Conservation (phyloP, 2,329 filamentous ascomycete species). For the Hansfordia pulvinata region DNA sequence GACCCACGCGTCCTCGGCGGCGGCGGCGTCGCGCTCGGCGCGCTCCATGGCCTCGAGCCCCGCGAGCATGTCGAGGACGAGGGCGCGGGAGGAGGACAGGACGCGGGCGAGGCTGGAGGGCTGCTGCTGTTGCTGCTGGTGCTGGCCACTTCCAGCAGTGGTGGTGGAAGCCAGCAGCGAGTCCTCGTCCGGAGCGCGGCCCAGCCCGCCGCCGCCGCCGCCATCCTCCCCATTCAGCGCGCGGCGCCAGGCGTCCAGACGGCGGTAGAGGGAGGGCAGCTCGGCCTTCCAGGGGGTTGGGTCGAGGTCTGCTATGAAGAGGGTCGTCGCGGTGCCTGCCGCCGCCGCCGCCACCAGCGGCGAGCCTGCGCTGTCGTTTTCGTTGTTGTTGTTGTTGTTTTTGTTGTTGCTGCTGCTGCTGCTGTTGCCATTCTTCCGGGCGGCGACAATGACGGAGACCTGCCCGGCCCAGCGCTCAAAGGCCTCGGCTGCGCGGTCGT, state of each 20-base stretch:
- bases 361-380: too few species aligned
- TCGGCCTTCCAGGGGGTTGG: too few species aligned
- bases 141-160: too few species aligned
- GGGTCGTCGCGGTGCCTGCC: too few species aligned
- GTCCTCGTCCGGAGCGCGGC: too few species aligned
- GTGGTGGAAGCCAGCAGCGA: too few species aligned
- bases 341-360: too few species aligned
- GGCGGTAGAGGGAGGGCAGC: too few species aligned
- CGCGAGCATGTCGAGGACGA: conserved; percentile 46
- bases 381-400: not conserved
- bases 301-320: too few species aligned
- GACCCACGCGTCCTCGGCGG: conserved; percentile 46
- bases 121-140: not conserved
- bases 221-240: conserved; percentile 1
- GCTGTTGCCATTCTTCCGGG: conserved; percentile 20
- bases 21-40: conserved; percentile 43
- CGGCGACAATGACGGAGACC: conserved; percentile 30
- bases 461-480: conserved; percentile 47
- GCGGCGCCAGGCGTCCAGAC: too few species aligned
- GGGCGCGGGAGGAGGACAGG: conserved; percentile 14
- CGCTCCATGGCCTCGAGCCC: conserved; percentile 49
- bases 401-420: not conserved
- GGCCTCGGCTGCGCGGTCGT: conserved; percentile 35
- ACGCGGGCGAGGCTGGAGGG: conserved; percentile 13
- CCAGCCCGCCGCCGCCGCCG: not conserved